These are phyloP conservation scores for Geosmithia putterillii DNA, from an alignment of 2,329 filamentous ascomycete genomes.

Conservation along the genomic window DNA sequence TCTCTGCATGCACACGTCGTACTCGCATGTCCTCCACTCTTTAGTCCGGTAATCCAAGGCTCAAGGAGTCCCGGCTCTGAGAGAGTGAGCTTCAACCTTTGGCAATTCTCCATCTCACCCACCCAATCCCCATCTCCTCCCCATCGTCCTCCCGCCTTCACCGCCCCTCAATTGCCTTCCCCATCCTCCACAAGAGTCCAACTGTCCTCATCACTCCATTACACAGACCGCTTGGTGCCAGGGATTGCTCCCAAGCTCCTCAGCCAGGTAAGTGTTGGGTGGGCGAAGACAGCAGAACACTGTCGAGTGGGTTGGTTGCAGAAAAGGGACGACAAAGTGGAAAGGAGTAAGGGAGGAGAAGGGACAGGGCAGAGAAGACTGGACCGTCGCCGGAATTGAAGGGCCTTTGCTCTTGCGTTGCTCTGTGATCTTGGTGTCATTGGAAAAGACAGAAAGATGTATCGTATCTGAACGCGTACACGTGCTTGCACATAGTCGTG, in stretches of 20 bases:
- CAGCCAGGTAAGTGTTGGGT: too few species aligned
- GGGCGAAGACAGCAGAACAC: too few species aligned
- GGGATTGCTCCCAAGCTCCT: background rate
- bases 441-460: constrained; percentile 38
- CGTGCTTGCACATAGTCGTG: background rate
- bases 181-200: too few species aligned
- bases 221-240: constrained; percentile 2
- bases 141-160: too few species aligned
- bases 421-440: constrained; percentile 49
- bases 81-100: constrained; percentile 34
- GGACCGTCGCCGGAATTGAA: background rate
- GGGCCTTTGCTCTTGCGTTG: constrained; percentile 41
- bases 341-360: background rate
- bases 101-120: constrained; percentile 3
- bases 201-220: background rate
- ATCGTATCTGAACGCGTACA: constrained; percentile 50
- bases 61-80: constrained; percentile 47
- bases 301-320: too few species aligned
- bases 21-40: constrained; percentile 44
- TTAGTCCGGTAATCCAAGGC: constrained; percentile 51
- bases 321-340: background rate
- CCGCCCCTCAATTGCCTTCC: background rate
- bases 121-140: background rate
- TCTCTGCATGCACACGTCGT: too few species aligned
- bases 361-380: background rate